Conservation (phyloP, 2,329 filamentous ascomycete species). For the Aureobasidium sp. region DNA sequence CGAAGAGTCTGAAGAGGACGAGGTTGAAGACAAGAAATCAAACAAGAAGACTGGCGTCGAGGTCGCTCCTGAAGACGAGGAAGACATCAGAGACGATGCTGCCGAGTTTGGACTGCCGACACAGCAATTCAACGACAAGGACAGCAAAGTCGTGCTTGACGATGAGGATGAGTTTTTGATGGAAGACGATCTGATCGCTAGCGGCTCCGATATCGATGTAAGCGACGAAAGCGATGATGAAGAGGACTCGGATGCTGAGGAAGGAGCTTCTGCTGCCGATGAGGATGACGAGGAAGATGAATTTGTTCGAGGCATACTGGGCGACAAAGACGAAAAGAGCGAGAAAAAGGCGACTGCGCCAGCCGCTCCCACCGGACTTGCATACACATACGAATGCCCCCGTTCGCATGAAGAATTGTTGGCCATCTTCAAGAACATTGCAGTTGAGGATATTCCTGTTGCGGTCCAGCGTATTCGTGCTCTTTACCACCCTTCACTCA, state of each 20-base stretch:
- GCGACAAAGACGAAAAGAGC: conserved; percentile 19
- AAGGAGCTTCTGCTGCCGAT: conserved; percentile 16
- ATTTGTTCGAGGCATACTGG: conserved; percentile 40
- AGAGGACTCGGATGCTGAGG: conserved; percentile 35
- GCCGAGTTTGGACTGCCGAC: conserved; percentile 57
- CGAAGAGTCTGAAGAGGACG: conserved; percentile 62
- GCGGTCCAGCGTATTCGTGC: conserved; percentile 86
- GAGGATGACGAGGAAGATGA: conserved; percentile 42
- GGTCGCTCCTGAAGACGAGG: conserved; percentile 31
- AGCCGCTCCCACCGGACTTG: conserved; percentile 48
- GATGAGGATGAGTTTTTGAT: conserved; percentile 93
- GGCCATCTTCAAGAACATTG: conserved; percentile 54
- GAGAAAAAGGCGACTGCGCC: conserved; percentile 22
- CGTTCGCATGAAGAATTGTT: conserved; percentile 68
- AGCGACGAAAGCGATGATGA: conserved; percentile 28
- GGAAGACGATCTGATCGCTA: conserved; percentile 81
- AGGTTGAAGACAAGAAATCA: conserved; percentile 50
- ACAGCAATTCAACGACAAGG: conserved; percentile 38
- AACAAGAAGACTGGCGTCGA: conserved; percentile 48
- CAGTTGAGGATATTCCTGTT: conserved; percentile 59
- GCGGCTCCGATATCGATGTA: conserved; percentile 52
- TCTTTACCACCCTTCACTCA: conserved; percentile 83
- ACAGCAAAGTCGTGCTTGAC: conserved; percentile 60
- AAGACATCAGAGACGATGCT: conserved; percentile 47
- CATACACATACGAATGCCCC: conserved; percentile 83